Base-by-base conservation (phyloP, 2,329 filamentous ascomycete species). In the Beauveria varroae region DNA sequence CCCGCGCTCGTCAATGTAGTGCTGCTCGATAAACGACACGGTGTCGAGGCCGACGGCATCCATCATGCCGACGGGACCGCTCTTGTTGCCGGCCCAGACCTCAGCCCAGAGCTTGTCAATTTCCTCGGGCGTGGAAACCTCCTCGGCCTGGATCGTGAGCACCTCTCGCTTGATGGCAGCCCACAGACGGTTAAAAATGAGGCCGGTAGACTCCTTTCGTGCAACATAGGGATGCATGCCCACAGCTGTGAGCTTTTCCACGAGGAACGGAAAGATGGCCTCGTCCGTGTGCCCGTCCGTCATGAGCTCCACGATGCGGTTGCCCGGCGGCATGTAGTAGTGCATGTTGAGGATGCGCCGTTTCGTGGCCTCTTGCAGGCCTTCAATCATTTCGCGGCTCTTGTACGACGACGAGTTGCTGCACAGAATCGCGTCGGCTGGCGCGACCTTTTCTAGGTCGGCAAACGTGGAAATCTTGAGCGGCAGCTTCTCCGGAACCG, bases 101-200 rank as follows among this genome's bases (percentile, higher is more conserved):
- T 78, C 72, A 14, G 60, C 65, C 74, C 78, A 83, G 5, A 83
- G 66, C 1, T 65, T 65, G 62, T 84, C 81, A 28, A 84, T 76
- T 55, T 81, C 76, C n/a, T 75, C 69, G 0, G 82, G 79, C 0
- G 70, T 72, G 0, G 75, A 74, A 0, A 84, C 79, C 0, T 74
- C 81, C 55, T 84, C 81, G 0, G 77, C 72, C 3, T 84, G 64
- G 10, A 84, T 79, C 0, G 68, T 75, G 57, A 84, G 63, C 0
- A 71, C 68, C 64, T 85, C 81, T 2, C 81, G 73, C 67, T 84
- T 84, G 18, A 84, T 73, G 0, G 81, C 81, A 0, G 81, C 82
- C 81, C 81, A 85, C 0, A 84, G 68, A 0, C 81, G 77, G 59
- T 84, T 84, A 65, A 82, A 81, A 41, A 85, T 78, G 63, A 84